Percentiles rank a stretch among this genome's conserved stretches.
Conservation (phyloP, 2,329 filamentous ascomycete genomes). For the Westerdykella aurantiaca region DNA sequence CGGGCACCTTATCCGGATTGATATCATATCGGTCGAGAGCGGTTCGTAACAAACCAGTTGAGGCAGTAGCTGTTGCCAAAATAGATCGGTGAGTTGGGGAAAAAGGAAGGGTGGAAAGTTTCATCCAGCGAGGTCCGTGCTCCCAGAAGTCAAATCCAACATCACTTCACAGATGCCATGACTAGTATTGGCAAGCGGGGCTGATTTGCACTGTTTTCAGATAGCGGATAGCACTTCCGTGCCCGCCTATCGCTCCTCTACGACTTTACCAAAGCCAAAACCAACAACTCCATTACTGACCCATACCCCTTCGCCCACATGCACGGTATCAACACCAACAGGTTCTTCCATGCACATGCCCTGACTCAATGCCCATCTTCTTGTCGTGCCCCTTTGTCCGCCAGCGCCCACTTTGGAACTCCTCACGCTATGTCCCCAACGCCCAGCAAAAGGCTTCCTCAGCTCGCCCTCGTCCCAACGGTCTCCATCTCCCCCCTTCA, state of each 20-base stretch:
- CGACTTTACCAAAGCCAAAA: slow-evolving; percentile 47
- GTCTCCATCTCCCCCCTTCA: slow-evolving; percentile 10
- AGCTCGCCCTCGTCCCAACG: slow-evolving; percentile 31
- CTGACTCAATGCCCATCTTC: slow-evolving; percentile 72
- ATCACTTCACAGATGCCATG: too few relatives aligned
- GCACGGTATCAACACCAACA: slow-evolving; percentile 55
- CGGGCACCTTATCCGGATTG: too few relatives aligned
- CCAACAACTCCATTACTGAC: slow-evolving; percentile 83
- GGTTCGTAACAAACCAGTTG: too few relatives aligned
- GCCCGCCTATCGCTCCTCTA: slow-evolving; percentile 10
- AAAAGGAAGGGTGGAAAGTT: too few relatives aligned
- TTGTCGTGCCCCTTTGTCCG: slow-evolving; percentile 75
- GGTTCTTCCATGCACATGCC: slow-evolving; percentile 61
- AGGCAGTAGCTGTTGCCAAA: too few relatives aligned
- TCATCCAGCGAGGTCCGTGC: too few relatives aligned
- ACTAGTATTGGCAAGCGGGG: too few relatives aligned
- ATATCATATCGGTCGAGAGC: too few relatives aligned
- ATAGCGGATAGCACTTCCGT: too few relatives aligned
- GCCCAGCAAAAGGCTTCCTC: slow-evolving; percentile 30
- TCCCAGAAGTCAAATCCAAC: too few relatives aligned
- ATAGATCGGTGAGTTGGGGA: too few relatives aligned
- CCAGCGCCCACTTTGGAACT: slow-evolving; percentile 56
- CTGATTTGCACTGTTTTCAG: too few relatives aligned
- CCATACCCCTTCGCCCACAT: slow-evolving; percentile 74
- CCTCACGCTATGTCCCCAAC: slow-evolving; percentile 36